Conservation (phyloP, 2,329 filamentous ascomycete species). For the Colletotrichum viniferum region DNA sequence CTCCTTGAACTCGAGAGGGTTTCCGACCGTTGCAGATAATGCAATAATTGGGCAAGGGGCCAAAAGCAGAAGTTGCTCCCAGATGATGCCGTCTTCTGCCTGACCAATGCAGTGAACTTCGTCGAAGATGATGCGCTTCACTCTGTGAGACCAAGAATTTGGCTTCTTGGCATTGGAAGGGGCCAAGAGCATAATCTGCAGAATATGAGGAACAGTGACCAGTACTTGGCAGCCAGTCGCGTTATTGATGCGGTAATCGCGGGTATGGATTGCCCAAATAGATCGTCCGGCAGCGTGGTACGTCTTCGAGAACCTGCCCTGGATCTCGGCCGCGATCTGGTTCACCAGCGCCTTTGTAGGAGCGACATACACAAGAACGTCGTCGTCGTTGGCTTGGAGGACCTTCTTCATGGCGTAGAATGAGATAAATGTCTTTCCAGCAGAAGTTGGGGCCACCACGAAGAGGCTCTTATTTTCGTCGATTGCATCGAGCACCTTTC, state of each 20-base stretch:
- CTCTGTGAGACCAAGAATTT: slow-evolving; percentile 65
- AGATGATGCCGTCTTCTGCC: slow-evolving; percentile 63
- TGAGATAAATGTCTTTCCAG: slow-evolving; percentile 83
- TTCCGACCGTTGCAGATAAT: slow-evolving; percentile 80
- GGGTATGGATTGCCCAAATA: slow-evolving; percentile 80
- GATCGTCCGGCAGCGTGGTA: slow-evolving; percentile 66
- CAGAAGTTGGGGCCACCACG: slow-evolving; percentile 78
- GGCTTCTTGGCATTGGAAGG: slow-evolving; percentile 64
- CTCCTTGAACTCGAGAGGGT: slow-evolving; percentile 70
- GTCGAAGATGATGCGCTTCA: slow-evolving; percentile 81
- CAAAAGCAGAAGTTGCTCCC: slow-evolving; percentile 78
- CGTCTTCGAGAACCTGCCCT: slow-evolving; percentile 74
- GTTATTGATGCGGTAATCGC: slow-evolving; percentile 78
- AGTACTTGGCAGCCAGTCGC: slow-evolving; percentile 74
- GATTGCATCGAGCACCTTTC: slow-evolving; percentile 73
- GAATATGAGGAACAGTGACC: slow-evolving; percentile 77
- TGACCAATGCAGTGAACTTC: slow-evolving; percentile 83
- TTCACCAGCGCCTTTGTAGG: slow-evolving; percentile 85
- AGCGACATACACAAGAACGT: slow-evolving; percentile 77
- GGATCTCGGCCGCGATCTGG: slow-evolving; percentile 80
- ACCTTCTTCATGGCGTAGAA: slow-evolving; percentile 86
- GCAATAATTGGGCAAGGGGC: slow-evolving; percentile 80
- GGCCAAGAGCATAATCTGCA: slow-evolving; percentile 77
- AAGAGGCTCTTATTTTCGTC: slow-evolving; percentile 74
- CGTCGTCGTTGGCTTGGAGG: slow-evolving; percentile 69